Evolutionary conservation across 805 yeast genomes (phyloP), one percentile per base, ranked within the genome.

Genomic region (Hanseniaspora guilliermondii): DNA sequence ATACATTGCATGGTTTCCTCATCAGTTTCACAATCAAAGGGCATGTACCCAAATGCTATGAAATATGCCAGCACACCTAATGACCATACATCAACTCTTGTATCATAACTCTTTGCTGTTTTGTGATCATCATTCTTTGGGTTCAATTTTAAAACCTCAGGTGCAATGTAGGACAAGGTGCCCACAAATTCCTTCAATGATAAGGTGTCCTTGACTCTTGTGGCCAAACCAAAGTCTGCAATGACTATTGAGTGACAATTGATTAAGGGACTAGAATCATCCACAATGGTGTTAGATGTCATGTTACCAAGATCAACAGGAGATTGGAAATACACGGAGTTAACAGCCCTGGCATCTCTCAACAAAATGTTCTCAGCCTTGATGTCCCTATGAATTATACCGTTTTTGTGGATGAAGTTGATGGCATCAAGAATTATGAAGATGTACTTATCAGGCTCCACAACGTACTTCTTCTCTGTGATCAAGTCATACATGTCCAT

Each of bases 151-250:
- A 77, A 70, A 40, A 84, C 73, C 62, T 83, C 89, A 0, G 91
- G 91, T 0, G 89, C 83, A 76, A 83, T 78, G 65, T 83, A 83
- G 21, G 85, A 80, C 6, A 83, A 74, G 0, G 91, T 84, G 0
- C 91, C 91, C 6, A 61, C 83, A 73, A 38, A 79, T 67, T 56
- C 83, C 71, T 58, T 70, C 65, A 58, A 73, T 64, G 67, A 67
- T n/a, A 22, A 8, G 4, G 36, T 33, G 21, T 53, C 50, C 56
- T 55, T 66, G 7, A 76, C 65, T 38, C 75, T 70, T 12, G 78
- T 67, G 14, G 87, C 83, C 30, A 82, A 67, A 2, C 89, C 88
- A 64, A 83, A 83, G 59, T 68, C 71, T 0, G 66, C 71, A 21
- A 68, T 49, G 22, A 68, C 65, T 21, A 68, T 49, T 57, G 68